Conservation (phyloP, 805 yeast genomes). For the Tetrapisispora iriomotensis region DNA sequence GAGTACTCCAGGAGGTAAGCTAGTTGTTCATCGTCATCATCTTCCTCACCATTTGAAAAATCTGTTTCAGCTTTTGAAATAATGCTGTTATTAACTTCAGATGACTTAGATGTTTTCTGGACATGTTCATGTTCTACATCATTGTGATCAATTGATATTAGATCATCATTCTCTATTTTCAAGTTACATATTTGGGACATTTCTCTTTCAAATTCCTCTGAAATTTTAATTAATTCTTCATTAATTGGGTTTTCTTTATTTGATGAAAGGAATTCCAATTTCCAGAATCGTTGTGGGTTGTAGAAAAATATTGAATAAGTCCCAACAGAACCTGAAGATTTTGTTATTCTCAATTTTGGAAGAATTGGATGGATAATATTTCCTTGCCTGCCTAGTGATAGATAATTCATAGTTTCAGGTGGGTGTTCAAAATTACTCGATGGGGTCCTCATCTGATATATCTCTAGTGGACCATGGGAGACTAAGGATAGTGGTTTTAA, state of each 20-base stretch:
- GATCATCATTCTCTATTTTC: neutral
- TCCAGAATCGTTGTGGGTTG: slow-evolving; percentile 74
- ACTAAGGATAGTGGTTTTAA: slow-evolving; percentile 11
- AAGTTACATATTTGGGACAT: slow-evolving; percentile 15
- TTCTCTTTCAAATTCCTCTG: slow-evolving; percentile 26
- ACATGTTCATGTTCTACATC: no score
- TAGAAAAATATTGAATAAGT: slow-evolving; percentile 51
- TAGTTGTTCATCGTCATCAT: slow-evolving; percentile 12
- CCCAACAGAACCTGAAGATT: slow-evolving; percentile 30
- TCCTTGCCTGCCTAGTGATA: slow-evolving; percentile 26
- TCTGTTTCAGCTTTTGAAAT: no score
- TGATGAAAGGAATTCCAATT: slow-evolving; percentile 28
- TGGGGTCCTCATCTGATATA: slow-evolving; percentile 24
- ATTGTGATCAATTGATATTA: no score
- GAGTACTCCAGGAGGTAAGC: slow-evolving; percentile 17
- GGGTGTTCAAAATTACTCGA: slow-evolving; percentile 10
- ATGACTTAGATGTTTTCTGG: no score
- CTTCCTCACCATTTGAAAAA: neutral
- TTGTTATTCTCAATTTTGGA: slow-evolving; percentile 53
- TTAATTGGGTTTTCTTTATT: neutral
- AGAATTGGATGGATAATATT: slow-evolving; percentile 59
- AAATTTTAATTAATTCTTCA: slow-evolving; percentile 4
- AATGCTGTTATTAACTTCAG: no score
- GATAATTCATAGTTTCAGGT: slow-evolving; percentile 15
- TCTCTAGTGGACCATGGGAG: slow-evolving; percentile 24